phyloP scores from a whole-genome alignment of 2,329 filamentous ascomycete species.

The Trichoderma sp. region DNA sequence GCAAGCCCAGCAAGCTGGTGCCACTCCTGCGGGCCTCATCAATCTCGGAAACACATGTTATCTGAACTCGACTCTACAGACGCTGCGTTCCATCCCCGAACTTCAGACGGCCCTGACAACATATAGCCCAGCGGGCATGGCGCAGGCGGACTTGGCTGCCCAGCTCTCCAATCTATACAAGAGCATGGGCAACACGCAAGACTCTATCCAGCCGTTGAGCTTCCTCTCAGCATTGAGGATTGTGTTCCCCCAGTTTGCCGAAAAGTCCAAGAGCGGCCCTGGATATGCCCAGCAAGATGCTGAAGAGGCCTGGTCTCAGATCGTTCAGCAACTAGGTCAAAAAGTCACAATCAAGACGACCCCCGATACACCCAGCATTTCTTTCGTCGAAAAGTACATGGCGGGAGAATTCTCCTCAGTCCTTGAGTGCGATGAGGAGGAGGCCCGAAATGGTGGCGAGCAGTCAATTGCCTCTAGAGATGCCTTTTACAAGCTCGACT shows the following conservation, averaged over 20 bases:
- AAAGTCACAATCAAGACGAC: slow-evolving; percentile 67
- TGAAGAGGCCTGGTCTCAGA: slow-evolving; percentile 97
- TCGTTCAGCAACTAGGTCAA: slow-evolving; percentile 76
- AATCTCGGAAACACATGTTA: slow-evolving; percentile 99
- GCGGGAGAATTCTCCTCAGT: slow-evolving; percentile 74
- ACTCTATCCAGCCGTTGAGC: slow-evolving; percentile 76
- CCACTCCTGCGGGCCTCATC: slow-evolving; percentile 80
- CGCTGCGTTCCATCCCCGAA: slow-evolving; percentile 83
- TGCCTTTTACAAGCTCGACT: slow-evolving; percentile 87
- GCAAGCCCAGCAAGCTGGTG: slow-evolving; percentile 75
- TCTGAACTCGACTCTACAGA: slow-evolving; percentile 95
- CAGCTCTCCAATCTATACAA: slow-evolving; percentile 82
- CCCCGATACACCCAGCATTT: slow-evolving; percentile 50
- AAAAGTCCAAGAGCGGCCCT: slow-evolving; percentile 75
- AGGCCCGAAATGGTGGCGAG: slow-evolving; percentile 72
- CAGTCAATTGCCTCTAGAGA: slow-evolving; percentile 66
- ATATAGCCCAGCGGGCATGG: slow-evolving; percentile 45
- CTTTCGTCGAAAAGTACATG: slow-evolving; percentile 90
- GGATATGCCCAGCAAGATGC: slow-evolving; percentile 98
- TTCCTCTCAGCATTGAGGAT: slow-evolving; percentile 79
- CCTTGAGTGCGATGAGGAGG: slow-evolving; percentile 80
- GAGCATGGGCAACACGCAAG: slow-evolving; percentile 84
- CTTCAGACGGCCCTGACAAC: slow-evolving; percentile 73
- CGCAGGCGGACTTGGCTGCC: slow-evolving; percentile 67
- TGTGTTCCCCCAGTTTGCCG: slow-evolving; percentile 88